A percentile compares a stretch with the other conserved stretches of the same genome.
These are phyloP conservation scores for Aspergillus sp. DNA, from an alignment of 2,329 filamentous ascomycete species.

Conservation along the genomic window DNA sequence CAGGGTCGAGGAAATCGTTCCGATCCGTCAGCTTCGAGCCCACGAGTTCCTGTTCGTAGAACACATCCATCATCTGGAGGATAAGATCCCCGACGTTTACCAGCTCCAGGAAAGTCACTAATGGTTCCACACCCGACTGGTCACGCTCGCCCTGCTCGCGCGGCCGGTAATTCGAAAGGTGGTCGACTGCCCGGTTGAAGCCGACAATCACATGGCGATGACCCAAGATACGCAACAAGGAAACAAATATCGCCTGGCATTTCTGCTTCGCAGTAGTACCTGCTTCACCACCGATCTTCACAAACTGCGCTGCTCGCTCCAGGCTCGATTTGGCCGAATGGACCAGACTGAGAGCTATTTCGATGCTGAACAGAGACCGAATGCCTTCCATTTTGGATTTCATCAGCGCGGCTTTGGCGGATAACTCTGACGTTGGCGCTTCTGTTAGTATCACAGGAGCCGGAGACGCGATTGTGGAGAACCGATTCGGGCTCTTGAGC, in stretches of 20 bases:
- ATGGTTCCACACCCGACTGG: slow-evolving; percentile 69
- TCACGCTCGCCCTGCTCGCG: slow-evolving; percentile 59
- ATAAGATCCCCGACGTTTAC: slow-evolving; percentile 98
- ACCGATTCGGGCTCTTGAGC: slow-evolving; percentile 27
- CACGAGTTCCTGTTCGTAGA: slow-evolving; percentile 91
- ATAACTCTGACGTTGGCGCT: slow-evolving; percentile 80
- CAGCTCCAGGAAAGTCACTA: slow-evolving; percentile 92
- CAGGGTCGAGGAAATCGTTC: slow-evolving; percentile 89
- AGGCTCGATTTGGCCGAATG: slow-evolving; percentile 82
- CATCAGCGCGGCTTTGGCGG: slow-evolving; percentile 97
- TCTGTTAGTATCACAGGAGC: slow-evolving; percentile 44
- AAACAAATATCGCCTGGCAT: slow-evolving; percentile 82
- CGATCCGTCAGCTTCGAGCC: slow-evolving; percentile 74
- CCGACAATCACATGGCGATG: slow-evolving; percentile 82
- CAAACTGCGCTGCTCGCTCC: slow-evolving; percentile 75
- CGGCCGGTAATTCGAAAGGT: slow-evolving; percentile 85
- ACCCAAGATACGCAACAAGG: slow-evolving; percentile 74
- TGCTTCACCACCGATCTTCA: slow-evolving; percentile 67
- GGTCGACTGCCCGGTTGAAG: slow-evolving; percentile 84
- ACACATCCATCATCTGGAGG: slow-evolving; percentile 97
- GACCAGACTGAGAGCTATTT: slow-evolving; percentile 82
- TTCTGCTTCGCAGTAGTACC: slow-evolving; percentile 79
- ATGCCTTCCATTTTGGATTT: slow-evolving; percentile 90
- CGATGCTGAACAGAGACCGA: slow-evolving; percentile 89
- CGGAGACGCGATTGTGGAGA: slow-evolving; percentile 30